Evolutionary conservation across 2,329 filamentous ascomycete genomes (phyloP), one percentile per base, ranked within the genome.

Genomic region (Pseudocercospora vitis): DNA sequence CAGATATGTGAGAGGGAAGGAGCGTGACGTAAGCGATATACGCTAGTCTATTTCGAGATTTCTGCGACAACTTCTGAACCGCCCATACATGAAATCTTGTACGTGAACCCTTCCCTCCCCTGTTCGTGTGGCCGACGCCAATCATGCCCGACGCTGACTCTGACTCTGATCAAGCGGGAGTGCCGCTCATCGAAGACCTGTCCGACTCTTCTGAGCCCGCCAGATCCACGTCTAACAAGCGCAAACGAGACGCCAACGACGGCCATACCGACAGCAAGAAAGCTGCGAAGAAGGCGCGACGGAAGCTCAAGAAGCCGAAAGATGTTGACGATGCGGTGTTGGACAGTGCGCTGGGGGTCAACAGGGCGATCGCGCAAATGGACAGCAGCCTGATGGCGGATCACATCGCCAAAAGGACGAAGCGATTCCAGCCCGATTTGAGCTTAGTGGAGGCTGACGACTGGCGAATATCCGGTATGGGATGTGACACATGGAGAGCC

Each of bases 401-500:
- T 70, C 85, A 96, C 70, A 78, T 96, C 57, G 88, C 88, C 5
- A 86, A 94, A 67, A 83, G 88, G 67, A 86, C 89, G 49, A 83
- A 81, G 60, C 81, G 87, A 19, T 95, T 92, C 66, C 88, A 90
- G 50, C 83, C 82, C 23, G 87, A 96, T 48, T 72, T 96, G 65
- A 96, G 88, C 63, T 77, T 84, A 0, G 81, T 97, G 33, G 94
- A 99, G 73, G 76, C 95, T 26, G 86, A 89, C 52, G 91, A 96
- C 68, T 77, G 89, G 65, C 85, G 88, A 51, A 79, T 97, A 48
- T 84, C 89, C 62, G 86, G 89, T 91, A 78, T 63, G 76, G 26
- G 12, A n/a, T n/a, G n/a, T n/a, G 26, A 1, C 3, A 8, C n/a
- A 16, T 12, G 1, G 9, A 19, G 12, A 18, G 16, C 6, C 26